Evolutionary conservation across 129 eudicot species (phyloP).

Genomic region (Logfia minima): DNA sequence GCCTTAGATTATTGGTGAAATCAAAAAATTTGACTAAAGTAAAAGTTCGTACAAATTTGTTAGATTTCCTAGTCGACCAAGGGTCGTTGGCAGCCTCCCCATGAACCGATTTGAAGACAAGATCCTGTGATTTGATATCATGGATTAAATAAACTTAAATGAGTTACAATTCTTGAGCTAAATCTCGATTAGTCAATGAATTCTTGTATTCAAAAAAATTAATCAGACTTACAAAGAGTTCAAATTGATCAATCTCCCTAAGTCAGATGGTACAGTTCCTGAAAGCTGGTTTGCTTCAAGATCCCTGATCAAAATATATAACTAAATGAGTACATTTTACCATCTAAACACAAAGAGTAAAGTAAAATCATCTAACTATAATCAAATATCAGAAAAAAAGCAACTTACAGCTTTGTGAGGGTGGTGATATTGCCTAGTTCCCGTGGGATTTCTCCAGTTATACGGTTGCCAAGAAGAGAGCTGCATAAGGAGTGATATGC

Average conservation of each 20-base stretch:
- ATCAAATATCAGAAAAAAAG: background rate
- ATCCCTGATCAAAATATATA: slow-evolving; percentile 47
- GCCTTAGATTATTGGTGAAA: background rate
- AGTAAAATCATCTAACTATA: background rate
- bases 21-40: background rate
- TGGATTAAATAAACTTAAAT: background rate
- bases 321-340: slow-evolving; percentile 2
- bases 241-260: slow-evolving; percentile 57
- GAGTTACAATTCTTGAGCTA: background rate
- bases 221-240: slow-evolving; percentile 50
- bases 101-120: slow-evolving; percentile 71
- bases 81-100: slow-evolving; percentile 63
- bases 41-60: slow-evolving; percentile 59
- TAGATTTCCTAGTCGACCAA: slow-evolving; percentile 57
- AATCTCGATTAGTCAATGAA: background rate
- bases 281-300: slow-evolving; percentile 76
- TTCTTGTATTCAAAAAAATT: background rate
- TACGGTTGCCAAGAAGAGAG: slow-evolving; percentile 63
- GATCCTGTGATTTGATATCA: slow-evolving; percentile 49
- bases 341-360: background rate
- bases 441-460: slow-evolving; percentile 69
- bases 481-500: slow-evolving; percentile 38
- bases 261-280: slow-evolving; percentile 63
- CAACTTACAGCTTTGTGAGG: slow-evolving; percentile 66
- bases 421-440: slow-evolving; percentile 59